Base-by-base conservation (phyloP, 768 basidiomycete species). In the Tricholoma sp. region DNA sequence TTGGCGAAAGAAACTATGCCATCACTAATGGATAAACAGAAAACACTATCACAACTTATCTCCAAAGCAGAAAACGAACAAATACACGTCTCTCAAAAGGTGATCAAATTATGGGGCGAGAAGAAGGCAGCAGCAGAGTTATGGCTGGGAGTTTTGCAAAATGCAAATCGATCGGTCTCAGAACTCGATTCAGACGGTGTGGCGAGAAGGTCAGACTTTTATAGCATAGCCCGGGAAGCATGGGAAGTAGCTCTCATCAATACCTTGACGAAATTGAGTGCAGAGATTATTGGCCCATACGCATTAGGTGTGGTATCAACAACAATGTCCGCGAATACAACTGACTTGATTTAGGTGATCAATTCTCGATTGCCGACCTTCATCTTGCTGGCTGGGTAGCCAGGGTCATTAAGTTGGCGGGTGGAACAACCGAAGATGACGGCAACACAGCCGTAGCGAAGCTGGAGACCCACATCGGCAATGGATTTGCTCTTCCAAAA, bases 341-440 rank as follows among this genome's bases (percentile, higher is more conserved):
- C n/a, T 53, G 12, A 34, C 17, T 55, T 51, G 28, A 15, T n/a
- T 32, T 54, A 89, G 92, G 92, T 15, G 91, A 94, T 63, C 91
- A 94, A 60, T 68, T 92, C 62, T 91, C 87, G 6, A 71, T 91
- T 48, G 89, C 86, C 12, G 93, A 94, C 66, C 72, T 93, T 54
- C 91, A 93, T 65, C 78, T 93, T 17, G 84, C 82, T 8, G 84
- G 82, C 28, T 95, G 90, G 91, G 66, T 94, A 32, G 72, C 81
- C 9, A 79, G 83, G 28, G 61, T 92, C 4, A 80, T 84, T 18
- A 67, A 63, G 50, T 73, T 91, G 17, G 74, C 80, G 1, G 88
- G 86, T 1, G 89, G 81, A 0, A 67, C 67, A 24, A 66, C 62
- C 1, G 68, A 59, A 5, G 81, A 86, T 39, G 77, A 81, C 60